Conservation (phyloP, 805 yeast species). For the Zygosaccharomyces lentus region DNA sequence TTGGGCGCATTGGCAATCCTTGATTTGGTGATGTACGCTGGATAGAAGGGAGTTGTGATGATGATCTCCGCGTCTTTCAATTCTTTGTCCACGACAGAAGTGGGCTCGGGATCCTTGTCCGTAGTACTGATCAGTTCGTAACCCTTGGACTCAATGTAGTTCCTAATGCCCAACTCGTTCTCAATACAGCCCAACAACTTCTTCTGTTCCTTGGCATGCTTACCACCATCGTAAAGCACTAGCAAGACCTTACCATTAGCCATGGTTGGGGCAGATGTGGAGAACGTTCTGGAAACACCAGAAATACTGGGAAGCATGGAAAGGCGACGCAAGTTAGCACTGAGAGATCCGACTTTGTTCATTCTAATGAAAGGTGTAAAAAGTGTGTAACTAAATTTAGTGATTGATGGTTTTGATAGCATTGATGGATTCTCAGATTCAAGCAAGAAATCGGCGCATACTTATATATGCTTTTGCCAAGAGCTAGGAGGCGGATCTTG, state of each 20-base stretch:
- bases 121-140: conserved; percentile 62
- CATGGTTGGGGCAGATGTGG: not conserved
- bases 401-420: not conserved
- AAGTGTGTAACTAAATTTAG: not conserved
- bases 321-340: not conserved
- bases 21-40: conserved; percentile 66
- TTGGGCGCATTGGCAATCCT: conserved; percentile 67
- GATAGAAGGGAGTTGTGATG: conserved; percentile 81
- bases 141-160: conserved; percentile 61
- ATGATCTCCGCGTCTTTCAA: conserved; percentile 70
- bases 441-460: not conserved
- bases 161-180: conserved; percentile 67
- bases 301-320: not conserved
- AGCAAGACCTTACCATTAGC: conserved; percentile 43
- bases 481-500: not conserved
- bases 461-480: not conserved
- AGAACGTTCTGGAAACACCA: not conserved
- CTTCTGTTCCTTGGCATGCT: conserved; percentile 57
- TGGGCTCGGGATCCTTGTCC: conserved; percentile 57
- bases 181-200: conserved; percentile 66
- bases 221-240: conserved; percentile 55
- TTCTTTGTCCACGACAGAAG: conserved; percentile 56
- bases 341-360: not conserved
- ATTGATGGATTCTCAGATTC: not conserved
- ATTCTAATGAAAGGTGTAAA: not conserved